phyloP scores from a whole-genome alignment of 1,284 basidiomycete species.

The Hypsizygus ulmarius region DNA sequence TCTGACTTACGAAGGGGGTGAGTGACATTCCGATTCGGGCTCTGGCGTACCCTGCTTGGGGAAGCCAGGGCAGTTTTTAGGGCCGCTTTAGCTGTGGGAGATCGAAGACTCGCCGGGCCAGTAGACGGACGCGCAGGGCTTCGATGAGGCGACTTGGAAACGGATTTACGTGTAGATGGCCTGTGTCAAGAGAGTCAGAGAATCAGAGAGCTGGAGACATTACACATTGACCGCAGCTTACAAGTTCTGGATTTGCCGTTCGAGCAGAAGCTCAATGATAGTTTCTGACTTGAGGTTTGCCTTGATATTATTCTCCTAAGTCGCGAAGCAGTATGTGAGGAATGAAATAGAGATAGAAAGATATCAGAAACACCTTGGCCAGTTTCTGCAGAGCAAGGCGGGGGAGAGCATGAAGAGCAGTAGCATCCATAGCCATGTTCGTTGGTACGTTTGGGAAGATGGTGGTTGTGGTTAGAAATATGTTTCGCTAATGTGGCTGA shows the following conservation, averaged over 20 bases:
- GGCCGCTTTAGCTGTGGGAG: too few relatives aligned
- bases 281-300: conserved; percentile 18
- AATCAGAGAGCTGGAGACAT: not conserved
- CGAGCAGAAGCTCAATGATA: conserved; percentile 17
- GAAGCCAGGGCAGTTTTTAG: too few relatives aligned
- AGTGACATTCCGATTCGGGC: too few relatives aligned
- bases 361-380: conserved; percentile 14
- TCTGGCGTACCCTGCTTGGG: too few relatives aligned
- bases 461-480: not conserved
- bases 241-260: conserved; percentile 4
- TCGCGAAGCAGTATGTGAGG: not conserved
- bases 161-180: not conserved
- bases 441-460: not conserved
- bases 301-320: conserved; percentile 18
- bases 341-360: not conserved
- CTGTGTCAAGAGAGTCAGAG: not conserved
- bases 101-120: too few relatives aligned
- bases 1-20: too few relatives aligned
- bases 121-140: not conserved
- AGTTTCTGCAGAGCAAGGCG: conserved; percentile 18
- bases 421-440: conserved; percentile 1
- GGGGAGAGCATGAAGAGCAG: conserved; percentile 4
- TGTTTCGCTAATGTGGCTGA: not conserved
- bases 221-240: not conserved
- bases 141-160: not conserved